These are phyloP conservation scores for Rhododendron williamsianum DNA, from an alignment of 148 eudicot species.

Conservation along the genomic window DNA sequence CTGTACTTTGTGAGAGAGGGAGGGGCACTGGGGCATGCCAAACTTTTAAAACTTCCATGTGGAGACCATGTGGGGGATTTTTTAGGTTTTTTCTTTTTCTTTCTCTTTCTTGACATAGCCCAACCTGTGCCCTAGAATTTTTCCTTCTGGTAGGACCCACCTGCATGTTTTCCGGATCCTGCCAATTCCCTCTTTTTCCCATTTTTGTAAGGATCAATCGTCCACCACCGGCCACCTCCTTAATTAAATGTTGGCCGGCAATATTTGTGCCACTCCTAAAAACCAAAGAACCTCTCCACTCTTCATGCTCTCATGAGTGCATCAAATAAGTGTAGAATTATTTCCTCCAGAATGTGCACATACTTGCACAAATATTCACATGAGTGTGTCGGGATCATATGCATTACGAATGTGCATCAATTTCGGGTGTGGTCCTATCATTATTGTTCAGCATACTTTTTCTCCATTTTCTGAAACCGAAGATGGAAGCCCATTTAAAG, in stretches of 20 bases:
- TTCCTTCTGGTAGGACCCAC: slow-evolving; percentile 15
- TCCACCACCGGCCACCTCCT: not conserved
- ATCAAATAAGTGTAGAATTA: too few species aligned
- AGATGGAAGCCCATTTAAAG: too few species aligned
- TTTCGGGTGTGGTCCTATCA: too few species aligned
- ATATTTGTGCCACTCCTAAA: too few species aligned
- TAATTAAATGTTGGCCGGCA: not conserved
- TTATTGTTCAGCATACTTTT: too few species aligned
- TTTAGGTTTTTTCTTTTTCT: not conserved
- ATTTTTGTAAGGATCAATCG: not conserved
- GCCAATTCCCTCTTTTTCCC: slow-evolving; percentile 16
- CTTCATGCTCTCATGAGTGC: too few species aligned
- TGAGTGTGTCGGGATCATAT: too few species aligned
- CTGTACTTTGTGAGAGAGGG: slow-evolving; percentile 9
- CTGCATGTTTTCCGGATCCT: slow-evolving; percentile 41
- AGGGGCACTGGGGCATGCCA: slow-evolving; percentile 2
- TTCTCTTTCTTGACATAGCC: not conserved
- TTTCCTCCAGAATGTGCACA: too few species aligned
- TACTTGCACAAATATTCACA: too few species aligned
- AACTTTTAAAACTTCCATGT: slow-evolving; percentile 23
- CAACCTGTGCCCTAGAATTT: slow-evolving; percentile 1
- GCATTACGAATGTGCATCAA: too few species aligned
- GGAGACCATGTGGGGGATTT: slow-evolving; percentile 20
- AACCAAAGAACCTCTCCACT: not conserved
- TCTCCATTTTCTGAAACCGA: too few species aligned